phyloP scores from a whole-genome alignment of 305 asterid species.

The Fraxinus baroniana region DNA sequence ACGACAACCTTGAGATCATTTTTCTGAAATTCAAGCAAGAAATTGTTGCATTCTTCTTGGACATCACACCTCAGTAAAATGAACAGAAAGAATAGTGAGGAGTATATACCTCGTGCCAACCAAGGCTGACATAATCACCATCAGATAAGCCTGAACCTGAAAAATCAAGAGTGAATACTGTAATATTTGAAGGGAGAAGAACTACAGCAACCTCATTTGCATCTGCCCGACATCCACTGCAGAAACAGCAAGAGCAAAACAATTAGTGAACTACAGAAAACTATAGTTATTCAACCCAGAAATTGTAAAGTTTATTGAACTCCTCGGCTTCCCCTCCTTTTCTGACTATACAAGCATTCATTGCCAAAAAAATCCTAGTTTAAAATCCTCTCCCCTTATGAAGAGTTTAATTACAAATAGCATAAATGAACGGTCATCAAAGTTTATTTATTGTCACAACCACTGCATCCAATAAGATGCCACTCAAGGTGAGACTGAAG shows the following conservation, averaged over 20 bases:
- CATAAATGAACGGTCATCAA: neutral
- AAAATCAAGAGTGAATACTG: slow-evolving; percentile 89
- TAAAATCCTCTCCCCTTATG: neutral
- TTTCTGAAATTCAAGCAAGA: slow-evolving; percentile 55
- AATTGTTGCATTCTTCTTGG: slow-evolving; percentile 8
- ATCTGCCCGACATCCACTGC: slow-evolving; percentile 99
- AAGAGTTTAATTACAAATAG: neutral
- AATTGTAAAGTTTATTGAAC: neutral
- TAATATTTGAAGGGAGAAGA: slow-evolving; percentile 91
- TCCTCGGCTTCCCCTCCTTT: neutral
- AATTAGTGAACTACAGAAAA: slow-evolving; percentile 7
- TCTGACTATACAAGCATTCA: neutral
- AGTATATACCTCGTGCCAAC: slow-evolving; percentile 88
- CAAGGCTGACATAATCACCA: slow-evolving; percentile 94
- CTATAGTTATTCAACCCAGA: neutral
- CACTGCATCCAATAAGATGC: neutral
- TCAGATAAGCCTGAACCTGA: slow-evolving; percentile 98
- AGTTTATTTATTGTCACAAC: neutral
- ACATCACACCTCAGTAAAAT: slow-evolving; percentile 3
- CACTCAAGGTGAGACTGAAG: slow-evolving; percentile 5
- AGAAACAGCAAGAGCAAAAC: slow-evolving; percentile 24
- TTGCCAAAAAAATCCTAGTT: neutral
- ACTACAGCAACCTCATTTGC: slow-evolving; percentile 98
- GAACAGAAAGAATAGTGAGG: slow-evolving; percentile 20
- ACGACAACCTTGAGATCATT: slow-evolving; percentile 92